A percentile compares a stretch with the other conserved stretches of the same genome.
Conservation (phyloP, 1,284 basidiomycete genomes). For the Ganoderma leucocontextum region DNA sequence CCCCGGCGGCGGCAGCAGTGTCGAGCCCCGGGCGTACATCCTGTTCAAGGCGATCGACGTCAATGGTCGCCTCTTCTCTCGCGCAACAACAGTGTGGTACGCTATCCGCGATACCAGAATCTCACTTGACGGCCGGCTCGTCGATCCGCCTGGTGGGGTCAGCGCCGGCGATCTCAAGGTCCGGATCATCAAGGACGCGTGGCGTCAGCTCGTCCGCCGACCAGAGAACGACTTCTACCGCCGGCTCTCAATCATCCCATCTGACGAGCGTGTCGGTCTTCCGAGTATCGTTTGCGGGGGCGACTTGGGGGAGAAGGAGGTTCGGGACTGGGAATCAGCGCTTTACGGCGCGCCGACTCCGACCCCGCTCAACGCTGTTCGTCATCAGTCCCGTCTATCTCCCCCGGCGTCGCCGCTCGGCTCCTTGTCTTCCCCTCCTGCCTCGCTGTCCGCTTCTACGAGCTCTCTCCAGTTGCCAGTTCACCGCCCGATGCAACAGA, state of each 20-base stretch:
- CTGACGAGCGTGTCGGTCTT: conserved; percentile 3
- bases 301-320: conserved; percentile 20
- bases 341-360: neutral
- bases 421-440: no score
- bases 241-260: conserved; percentile 11
- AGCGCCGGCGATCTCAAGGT: neutral
- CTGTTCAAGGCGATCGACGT: conserved; percentile 20
- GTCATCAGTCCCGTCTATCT: neutral
- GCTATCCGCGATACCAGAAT: neutral
- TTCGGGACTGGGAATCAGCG: conserved; percentile 6
- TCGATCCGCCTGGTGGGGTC: neutral
- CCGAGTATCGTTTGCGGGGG: conserved; percentile 13
- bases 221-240: conserved; percentile 23
- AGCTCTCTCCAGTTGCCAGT: neutral
- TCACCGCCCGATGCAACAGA: conserved; percentile 17
- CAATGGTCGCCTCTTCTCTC: conserved; percentile 26
- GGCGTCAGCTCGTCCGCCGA: conserved; percentile 18
- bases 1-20: neutral
- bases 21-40: conserved; percentile 7
- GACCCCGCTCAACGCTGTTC: neutral
- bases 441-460: neutral
- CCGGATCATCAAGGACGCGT: conserved; percentile 30
- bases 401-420: neutral
- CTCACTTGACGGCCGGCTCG: neutral
- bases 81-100: conserved; percentile 20